These are phyloP conservation scores for Alternaria arbusti DNA, from an alignment of 2,329 filamentous ascomycete species.

Conservation along the genomic window DNA sequence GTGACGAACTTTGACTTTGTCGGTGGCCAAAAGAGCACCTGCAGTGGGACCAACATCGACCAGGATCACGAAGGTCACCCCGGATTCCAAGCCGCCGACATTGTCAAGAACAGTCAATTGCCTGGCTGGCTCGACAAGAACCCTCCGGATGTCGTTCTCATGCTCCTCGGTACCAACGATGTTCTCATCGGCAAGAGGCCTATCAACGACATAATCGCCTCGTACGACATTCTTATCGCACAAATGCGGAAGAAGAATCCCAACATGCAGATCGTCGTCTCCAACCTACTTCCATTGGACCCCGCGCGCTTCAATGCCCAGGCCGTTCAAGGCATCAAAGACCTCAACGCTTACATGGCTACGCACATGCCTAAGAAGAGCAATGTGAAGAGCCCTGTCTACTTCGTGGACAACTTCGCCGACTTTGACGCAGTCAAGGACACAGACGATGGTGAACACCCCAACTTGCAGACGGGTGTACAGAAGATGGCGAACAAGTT, in stretches of 20 bases:
- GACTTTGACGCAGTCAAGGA: conserved; percentile 40
- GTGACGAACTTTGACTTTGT: conserved; percentile 45
- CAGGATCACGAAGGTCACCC: conserved; percentile 56
- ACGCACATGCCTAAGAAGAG: conserved; percentile 29
- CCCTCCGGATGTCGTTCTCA: conserved; percentile 54
- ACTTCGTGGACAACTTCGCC: conserved; percentile 37
- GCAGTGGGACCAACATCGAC: conserved; percentile 50
- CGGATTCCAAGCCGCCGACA: conserved; percentile 50
- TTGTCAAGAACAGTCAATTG: conserved; percentile 49
- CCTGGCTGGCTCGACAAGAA: conserved; percentile 48
- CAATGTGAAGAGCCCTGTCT: conserved; percentile 30
- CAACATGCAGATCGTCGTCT: conserved; percentile 50
- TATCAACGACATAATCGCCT: conserved; percentile 42
- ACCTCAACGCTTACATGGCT: conserved; percentile 23
- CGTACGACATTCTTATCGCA: conserved; percentile 49
- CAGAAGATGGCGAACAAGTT: conserved; percentile 41
- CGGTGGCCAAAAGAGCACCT: conserved; percentile 42
- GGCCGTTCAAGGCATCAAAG: conserved; percentile 24
- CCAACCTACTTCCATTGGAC: conserved; percentile 37
- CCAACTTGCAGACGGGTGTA: conserved; percentile 34
- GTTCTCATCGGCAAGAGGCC: conserved; percentile 46
- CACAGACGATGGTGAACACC: conserved; percentile 45
- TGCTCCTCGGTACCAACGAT: conserved; percentile 57
- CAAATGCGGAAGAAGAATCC: conserved; percentile 53
- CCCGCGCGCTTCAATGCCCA: conserved; percentile 27